These are phyloP conservation scores for Lasiodiplodia gonubiensis DNA, from an alignment of 2,329 filamentous ascomycete genomes.

Conservation along the genomic window DNA sequence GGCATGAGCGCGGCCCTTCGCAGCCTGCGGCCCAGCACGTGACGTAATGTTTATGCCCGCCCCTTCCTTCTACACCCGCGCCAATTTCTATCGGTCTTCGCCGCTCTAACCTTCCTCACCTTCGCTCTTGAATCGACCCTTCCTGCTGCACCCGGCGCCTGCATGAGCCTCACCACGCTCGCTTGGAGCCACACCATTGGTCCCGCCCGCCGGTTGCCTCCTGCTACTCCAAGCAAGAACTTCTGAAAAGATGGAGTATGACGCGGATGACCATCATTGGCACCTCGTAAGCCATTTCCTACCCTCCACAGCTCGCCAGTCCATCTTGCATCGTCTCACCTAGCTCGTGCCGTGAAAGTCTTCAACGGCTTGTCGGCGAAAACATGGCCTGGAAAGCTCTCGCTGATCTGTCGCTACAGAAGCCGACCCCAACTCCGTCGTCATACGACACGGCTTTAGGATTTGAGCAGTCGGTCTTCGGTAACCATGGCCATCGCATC, in stretches of 20 bases:
- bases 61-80: neutral
- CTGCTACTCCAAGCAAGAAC: neutral
- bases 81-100: neutral
- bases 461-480: slow-evolving; percentile 19
- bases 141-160: neutral
- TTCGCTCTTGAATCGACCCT: neutral
- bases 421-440: slow-evolving; percentile 9
- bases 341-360: neutral
- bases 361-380: neutral
- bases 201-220: neutral
- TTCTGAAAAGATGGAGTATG: neutral
- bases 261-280: neutral
- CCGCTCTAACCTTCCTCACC: neutral
- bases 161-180: neutral
- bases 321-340: neutral
- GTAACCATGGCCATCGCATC: neutral
- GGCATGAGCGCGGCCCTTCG: too few relatives aligned
- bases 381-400: neutral
- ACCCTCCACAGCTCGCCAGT: neutral
- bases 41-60: neutral
- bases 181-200: neutral
- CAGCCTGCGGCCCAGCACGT: neutral
- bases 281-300: neutral
- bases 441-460: neutral
- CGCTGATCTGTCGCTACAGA: slow-evolving; percentile 2